Conservation (phyloP, 2,329 filamentous ascomycete genomes). For the Beauveria pseudobassiana region DNA sequence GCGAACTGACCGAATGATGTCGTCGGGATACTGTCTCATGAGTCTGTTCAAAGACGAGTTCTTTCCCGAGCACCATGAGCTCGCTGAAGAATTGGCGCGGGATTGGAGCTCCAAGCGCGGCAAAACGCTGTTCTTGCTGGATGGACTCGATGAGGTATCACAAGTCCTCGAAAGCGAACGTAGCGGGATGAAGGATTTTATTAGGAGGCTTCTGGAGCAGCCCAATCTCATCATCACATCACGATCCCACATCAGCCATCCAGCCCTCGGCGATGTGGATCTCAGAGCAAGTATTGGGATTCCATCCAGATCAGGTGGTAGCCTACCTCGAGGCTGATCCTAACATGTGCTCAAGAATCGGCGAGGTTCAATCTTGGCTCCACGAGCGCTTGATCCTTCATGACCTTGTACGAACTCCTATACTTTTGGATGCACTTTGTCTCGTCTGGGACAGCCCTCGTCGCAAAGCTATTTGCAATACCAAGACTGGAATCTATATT, state of each 20-base stretch:
- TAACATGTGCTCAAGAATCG: no score
- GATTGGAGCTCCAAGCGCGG: not conserved
- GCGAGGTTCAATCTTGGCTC: not conserved
- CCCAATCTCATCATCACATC: not conserved
- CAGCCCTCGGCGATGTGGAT: not conserved
- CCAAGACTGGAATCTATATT: not conserved
- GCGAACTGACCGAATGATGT: slow-evolving; percentile 20
- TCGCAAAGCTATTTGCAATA: not conserved
- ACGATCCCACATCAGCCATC: not conserved
- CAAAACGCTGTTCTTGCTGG: slow-evolving; percentile 33
- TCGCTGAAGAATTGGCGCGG: not conserved
- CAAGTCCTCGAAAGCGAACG: slow-evolving; percentile 12
- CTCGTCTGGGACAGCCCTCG: not conserved
- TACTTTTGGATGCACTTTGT: not conserved
- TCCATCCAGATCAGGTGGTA: no score
- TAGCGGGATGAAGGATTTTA: not conserved
- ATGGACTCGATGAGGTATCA: slow-evolving; percentile 36
- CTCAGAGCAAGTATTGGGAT: not conserved
- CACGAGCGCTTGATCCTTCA: not conserved
- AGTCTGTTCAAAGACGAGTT: not conserved
- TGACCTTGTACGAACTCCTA: not conserved
- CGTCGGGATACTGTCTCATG: not conserved
- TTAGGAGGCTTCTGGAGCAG: not conserved
- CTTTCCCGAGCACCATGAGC: not conserved
- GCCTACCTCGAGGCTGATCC: no score